Evolutionary conservation across 768 basidiomycete genomes (phyloP).

Genomic region (Termitomyces sp.): DNA sequence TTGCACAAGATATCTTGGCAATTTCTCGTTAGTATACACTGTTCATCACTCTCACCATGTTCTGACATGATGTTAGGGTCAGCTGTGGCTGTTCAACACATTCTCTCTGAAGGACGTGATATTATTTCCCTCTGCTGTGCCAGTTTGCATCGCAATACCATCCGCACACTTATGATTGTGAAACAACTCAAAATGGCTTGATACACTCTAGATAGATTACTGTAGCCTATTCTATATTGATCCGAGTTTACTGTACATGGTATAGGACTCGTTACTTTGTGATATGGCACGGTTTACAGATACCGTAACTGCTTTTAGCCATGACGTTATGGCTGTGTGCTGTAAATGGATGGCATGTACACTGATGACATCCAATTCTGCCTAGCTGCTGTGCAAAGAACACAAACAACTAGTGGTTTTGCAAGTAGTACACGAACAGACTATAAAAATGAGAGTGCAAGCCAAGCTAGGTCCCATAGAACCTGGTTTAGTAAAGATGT

Average conservation of each 20-base stretch:
- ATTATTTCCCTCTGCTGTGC: constrained; percentile 14
- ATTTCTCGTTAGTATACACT: neutral
- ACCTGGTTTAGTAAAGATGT: no score
- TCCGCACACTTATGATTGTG: neutral
- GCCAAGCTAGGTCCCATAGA: no score
- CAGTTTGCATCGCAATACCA: constrained; percentile 14
- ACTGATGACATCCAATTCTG: no score
- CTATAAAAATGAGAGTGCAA: no score
- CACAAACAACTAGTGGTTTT: no score
- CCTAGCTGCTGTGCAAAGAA: no score
- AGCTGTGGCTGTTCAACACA: constrained; percentile 16
- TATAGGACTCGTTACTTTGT: neutral
- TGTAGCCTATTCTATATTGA: no score
- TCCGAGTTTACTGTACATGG: no score
- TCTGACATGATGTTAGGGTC: neutral
- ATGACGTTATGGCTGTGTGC: neutral
- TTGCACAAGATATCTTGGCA: neutral
- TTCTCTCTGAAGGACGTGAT: constrained; percentile 8
- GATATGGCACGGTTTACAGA: neutral
- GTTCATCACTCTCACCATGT: no score
- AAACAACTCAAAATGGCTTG: neutral
- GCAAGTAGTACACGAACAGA: no score
- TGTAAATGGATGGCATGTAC: neutral
- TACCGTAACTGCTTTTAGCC: neutral
- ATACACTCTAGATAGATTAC: no score